These are phyloP conservation scores for Apiospora rasikravindrae DNA, from an alignment of 2,329 filamentous ascomycete genomes.

Conservation along the genomic window DNA sequence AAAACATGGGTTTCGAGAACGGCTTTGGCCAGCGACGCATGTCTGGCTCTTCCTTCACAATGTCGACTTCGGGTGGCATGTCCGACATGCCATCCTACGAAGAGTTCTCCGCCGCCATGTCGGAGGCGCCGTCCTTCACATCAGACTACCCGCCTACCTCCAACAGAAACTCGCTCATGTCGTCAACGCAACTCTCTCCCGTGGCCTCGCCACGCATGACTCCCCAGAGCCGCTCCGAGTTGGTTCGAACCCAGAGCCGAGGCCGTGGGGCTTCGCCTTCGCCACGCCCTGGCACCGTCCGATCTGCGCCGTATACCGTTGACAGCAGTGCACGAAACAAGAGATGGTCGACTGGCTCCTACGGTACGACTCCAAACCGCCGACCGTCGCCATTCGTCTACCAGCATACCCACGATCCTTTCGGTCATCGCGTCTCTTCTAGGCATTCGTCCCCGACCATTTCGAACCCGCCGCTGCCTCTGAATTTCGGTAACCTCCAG, in stretches of 20 bases:
- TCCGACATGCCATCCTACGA: slow-evolving; percentile 75
- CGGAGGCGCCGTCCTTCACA: slow-evolving; percentile 70
- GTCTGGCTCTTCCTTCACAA: slow-evolving; percentile 75
- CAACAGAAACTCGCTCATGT: slow-evolving; percentile 73
- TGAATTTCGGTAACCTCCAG: slow-evolving; percentile 61
- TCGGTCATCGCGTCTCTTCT: slow-evolving; percentile 62
- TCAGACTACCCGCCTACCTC: slow-evolving; percentile 71
- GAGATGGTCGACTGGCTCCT: slow-evolving; percentile 80
- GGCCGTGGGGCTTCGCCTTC: slow-evolving; percentile 72
- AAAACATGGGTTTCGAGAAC: slow-evolving; percentile 56
- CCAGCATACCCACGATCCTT: slow-evolving; percentile 60
- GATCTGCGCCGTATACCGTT: slow-evolving; percentile 73
- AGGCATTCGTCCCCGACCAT: slow-evolving; percentile 57
- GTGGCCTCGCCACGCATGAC: slow-evolving; percentile 73
- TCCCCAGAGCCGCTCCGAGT: slow-evolving; percentile 63
- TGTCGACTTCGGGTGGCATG: slow-evolving; percentile 69
- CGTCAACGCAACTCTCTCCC: slow-evolving; percentile 73
- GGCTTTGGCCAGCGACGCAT: slow-evolving; percentile 64
- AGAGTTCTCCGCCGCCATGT: slow-evolving; percentile 69
- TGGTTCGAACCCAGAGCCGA: slow-evolving; percentile 68
- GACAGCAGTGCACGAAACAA: slow-evolving; percentile 69
- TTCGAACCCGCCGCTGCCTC: slow-evolving; percentile 52
- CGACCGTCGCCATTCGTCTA: slow-evolving; percentile 67
- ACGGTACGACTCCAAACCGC: slow-evolving; percentile 60
- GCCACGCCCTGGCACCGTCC: slow-evolving; percentile 65